Conservation (phyloP, 2,329 filamentous ascomycete genomes). For the Nectriaceae sp. region DNA sequence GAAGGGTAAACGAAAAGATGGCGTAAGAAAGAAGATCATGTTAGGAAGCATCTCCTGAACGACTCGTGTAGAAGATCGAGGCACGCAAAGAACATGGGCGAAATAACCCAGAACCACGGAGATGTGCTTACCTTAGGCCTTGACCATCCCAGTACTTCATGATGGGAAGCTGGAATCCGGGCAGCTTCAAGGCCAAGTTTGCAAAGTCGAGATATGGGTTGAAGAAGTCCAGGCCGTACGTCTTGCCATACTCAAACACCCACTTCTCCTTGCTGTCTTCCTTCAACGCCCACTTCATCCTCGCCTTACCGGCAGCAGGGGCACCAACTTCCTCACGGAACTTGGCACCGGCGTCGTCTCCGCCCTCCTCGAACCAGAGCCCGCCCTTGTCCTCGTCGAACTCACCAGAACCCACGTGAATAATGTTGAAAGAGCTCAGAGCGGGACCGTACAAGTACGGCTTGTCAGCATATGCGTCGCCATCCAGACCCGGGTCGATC, state of each 20-base stretch:
- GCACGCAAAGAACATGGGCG: constrained; percentile 1
- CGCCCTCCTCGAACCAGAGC: constrained; percentile 66
- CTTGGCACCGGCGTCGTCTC: constrained; percentile 55
- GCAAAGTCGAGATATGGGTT: constrained; percentile 89
- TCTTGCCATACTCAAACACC: constrained; percentile 55
- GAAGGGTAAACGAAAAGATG: constrained; percentile 21
- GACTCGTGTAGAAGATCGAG: not conserved
- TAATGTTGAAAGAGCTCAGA: constrained; percentile 75
- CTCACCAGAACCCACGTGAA: constrained; percentile 64
- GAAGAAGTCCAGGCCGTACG: constrained; percentile 70
- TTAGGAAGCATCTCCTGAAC: constrained; percentile 17
- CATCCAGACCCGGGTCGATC: constrained; percentile 88
- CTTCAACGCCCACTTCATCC: constrained; percentile 61
- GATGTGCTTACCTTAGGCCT: constrained; percentile 63
- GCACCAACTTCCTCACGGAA: constrained; percentile 49
- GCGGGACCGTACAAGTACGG: constrained; percentile 87
- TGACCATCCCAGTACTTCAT: constrained; percentile 82
- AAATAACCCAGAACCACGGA: constrained; percentile 6
- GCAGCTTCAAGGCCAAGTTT: constrained; percentile 70
- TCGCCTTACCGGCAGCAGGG: constrained; percentile 52
- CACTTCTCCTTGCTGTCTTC: constrained; percentile 51
- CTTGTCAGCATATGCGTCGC: constrained; percentile 83
- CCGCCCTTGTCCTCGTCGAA: constrained; percentile 51
- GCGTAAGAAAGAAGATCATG: constrained; percentile 19
- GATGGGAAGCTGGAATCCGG: constrained; percentile 72